Evolutionary conservation across 192 early-diverging fungal species (phyloP), one percentile per base, ranked within the genome.

Genomic region (Backusella luteola): DNA sequence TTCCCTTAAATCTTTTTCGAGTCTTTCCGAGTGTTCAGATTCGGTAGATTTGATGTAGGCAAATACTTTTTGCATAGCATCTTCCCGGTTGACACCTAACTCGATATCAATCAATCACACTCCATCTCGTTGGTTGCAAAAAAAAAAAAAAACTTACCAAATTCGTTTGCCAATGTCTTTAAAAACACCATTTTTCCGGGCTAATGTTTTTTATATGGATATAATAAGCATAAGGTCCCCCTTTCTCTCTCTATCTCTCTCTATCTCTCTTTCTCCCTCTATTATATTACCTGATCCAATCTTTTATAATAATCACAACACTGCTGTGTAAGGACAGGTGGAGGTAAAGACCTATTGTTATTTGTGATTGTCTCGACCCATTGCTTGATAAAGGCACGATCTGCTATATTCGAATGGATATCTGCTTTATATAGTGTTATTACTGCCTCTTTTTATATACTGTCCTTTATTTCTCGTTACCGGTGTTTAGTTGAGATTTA

Each of bases 1-100:
- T 67, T 90, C 84, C 26, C 93, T 89, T 19, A 96, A 82, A 6
- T 84, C 75, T 44, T 88, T 83, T 41, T 94, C 92, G 34, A 84
- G 82, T 71, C 63, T 19, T 67, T n/a, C 12, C 36, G 21, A 34
- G 5, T 19, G n/a, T 11, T 82, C 80, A 19, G 36, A 26, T 9
- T 71, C 63, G 0, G 68, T 36, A 21, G 49, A 44, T 26, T 78
- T 67, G 17, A 79, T 66, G 26, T 87, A 87, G 26, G 69, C 69
- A 21, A 46, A 35, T 4, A 83, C 75, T 0, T 84, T 80, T 78
- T 79, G 76, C 8, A 56, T 73, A 2, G 69, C 72, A 19, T 78
- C 75, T 66, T 85, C 83, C 41, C 83, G 84, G n/a, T 77, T 39
- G 14, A 87, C 84, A 19, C 81, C 84, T 87, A 36, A 72, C 39